Conservation (phyloP, 2,329 filamentous ascomycete genomes). For the Sporothrix brasiliensis region DNA sequence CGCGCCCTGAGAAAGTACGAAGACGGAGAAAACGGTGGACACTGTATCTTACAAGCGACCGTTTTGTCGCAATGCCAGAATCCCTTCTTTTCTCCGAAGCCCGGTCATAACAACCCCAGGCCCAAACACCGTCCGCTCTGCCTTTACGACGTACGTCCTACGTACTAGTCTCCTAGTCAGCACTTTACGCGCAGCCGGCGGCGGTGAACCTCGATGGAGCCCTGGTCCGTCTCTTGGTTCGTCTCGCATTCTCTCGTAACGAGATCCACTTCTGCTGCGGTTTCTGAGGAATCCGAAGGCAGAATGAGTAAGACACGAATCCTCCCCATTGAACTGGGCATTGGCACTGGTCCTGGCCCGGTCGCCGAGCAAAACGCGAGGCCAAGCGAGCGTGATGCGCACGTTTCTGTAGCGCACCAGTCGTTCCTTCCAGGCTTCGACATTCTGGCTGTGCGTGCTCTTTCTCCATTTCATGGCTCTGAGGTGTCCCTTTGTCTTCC, state of each 20-base stretch:
- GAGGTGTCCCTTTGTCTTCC: neutral
- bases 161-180: neutral
- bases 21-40: neutral
- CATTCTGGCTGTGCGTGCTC: neutral
- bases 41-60: neutral
- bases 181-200: slow-evolving; percentile 4
- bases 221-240: slow-evolving; percentile 10
- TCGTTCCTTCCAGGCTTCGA: neutral
- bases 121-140: slow-evolving; percentile 12
- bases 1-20: neutral
- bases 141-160: neutral
- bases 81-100: slow-evolving; percentile 19
- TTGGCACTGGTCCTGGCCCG: neutral
- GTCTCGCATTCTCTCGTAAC: slow-evolving; percentile 12
- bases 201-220: slow-evolving; percentile 12
- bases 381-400: slow-evolving; percentile 7
- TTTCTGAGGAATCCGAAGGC: slow-evolving; percentile 5
- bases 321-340: neutral
- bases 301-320: slow-evolving; percentile 24
- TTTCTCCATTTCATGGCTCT: neutral
- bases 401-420: slow-evolving; percentile 14
- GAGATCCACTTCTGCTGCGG: slow-evolving; percentile 7
- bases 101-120: neutral
- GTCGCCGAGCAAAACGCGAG: slow-evolving; percentile 22
- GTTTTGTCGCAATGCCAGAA: neutral